Percentiles rank a stretch among this genome's conserved stretches.
These are phyloP conservation scores for Suillus cothurnatus DNA, from an alignment of 768 basidiomycete genomes.

Conservation along the genomic window DNA sequence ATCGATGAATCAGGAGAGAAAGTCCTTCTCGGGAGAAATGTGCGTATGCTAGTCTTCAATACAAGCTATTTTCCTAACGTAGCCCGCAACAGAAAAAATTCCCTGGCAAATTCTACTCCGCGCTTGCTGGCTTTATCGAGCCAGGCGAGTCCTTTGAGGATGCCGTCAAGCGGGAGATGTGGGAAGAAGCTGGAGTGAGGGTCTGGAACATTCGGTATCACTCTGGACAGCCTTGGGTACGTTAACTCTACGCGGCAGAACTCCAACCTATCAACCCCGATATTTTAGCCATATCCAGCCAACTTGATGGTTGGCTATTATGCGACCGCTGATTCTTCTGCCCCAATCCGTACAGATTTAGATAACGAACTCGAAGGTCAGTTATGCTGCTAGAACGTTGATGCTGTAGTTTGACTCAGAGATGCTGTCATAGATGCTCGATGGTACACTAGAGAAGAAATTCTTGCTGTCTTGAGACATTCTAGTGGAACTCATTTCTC, in stretches of 20 bases:
- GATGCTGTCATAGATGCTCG: slow-evolving; percentile 64
- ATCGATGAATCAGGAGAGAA: slow-evolving; percentile 79
- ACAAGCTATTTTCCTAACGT: neutral
- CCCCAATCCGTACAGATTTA: slow-evolving; percentile 80
- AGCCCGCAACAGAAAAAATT: slow-evolving; percentile 53
- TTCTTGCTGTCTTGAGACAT: slow-evolving; percentile 64
- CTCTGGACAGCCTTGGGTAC: slow-evolving; percentile 85
- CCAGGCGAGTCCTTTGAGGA: slow-evolving; percentile 95
- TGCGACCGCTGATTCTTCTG: slow-evolving; percentile 69
- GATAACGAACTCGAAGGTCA: slow-evolving; percentile 94
- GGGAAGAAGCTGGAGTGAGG: slow-evolving; percentile 94
- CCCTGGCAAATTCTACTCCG: slow-evolving; percentile 78
- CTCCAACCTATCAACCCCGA: slow-evolving; percentile 30
- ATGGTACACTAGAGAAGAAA: slow-evolving; percentile 83
- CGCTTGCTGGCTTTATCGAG: slow-evolving; percentile 92
- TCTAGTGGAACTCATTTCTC: slow-evolving; percentile 50
- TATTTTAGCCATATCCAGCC: slow-evolving; percentile 74
- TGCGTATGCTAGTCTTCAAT: slow-evolving; percentile 36
- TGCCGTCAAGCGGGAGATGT: slow-evolving; percentile 88
- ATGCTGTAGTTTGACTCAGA: neutral
- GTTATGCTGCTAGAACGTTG: slow-evolving; percentile 20
- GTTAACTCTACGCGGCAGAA: slow-evolving; percentile 16
- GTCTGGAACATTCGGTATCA: slow-evolving; percentile 86
- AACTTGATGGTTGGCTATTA: slow-evolving; percentile 92
- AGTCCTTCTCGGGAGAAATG: slow-evolving; percentile 86